Conservation (phyloP, 2,329 filamentous ascomycete genomes). For the Dothidotthia symphoricarpi region DNA sequence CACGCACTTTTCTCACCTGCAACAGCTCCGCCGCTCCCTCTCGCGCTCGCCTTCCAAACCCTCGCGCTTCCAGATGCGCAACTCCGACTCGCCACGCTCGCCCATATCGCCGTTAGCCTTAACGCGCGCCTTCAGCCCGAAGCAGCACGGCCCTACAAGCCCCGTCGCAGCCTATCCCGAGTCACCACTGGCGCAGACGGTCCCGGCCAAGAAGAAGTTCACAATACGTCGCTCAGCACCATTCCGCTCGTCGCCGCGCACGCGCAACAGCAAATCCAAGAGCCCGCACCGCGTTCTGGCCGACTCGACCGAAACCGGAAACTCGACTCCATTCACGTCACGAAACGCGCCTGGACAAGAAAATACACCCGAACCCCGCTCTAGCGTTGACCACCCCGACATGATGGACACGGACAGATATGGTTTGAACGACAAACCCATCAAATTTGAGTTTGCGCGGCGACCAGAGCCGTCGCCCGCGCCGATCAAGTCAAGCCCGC, state of each 20-base stretch:
- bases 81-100: constrained; percentile 43
- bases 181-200: constrained; percentile 57
- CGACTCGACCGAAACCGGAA: constrained; percentile 68
- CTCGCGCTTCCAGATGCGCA: constrained; percentile 65
- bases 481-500: constrained; percentile 68
- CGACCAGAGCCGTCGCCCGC: constrained; percentile 38
- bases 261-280: constrained; percentile 64
- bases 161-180: constrained; percentile 54
- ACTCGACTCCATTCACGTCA: constrained; percentile 57
- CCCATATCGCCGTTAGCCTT: constrained; percentile 47
- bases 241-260: constrained; percentile 59
- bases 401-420: constrained; percentile 41
- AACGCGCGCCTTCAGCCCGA: constrained; percentile 48
- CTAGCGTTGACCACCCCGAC: constrained; percentile 25
- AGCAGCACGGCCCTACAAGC: constrained; percentile 47
- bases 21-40: constrained; percentile 80
- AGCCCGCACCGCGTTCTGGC: constrained; percentile 75
- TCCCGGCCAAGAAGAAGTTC: constrained; percentile 60
- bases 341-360: constrained; percentile 51
- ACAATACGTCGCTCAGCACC: constrained; percentile 51
- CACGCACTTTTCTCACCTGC: constrained; percentile 65
- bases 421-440: constrained; percentile 46
- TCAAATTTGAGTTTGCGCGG: constrained; percentile 49
- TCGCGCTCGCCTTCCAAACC: constrained; percentile 90
- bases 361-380: constrained; percentile 37